Evolutionary conservation across 2,329 filamentous ascomycete genomes (phyloP).

Genomic region (Hymenoscyphus albidus): DNA sequence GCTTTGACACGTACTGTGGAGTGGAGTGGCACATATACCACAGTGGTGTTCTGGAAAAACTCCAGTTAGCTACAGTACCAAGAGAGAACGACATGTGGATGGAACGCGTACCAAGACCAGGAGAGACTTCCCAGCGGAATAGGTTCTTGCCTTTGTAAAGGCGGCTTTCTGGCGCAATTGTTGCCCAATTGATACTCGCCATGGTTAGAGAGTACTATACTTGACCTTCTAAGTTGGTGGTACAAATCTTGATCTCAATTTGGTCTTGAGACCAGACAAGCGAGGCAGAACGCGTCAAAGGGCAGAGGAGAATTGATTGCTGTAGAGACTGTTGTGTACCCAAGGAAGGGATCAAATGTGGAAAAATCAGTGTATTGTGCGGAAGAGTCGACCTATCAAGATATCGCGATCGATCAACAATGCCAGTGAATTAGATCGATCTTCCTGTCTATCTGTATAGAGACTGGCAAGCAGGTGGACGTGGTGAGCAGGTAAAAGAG

Average conservation of each 20-base stretch:
- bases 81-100: neutral
- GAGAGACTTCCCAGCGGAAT: constrained; percentile 34
- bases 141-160: constrained; percentile 30
- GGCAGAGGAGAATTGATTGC: neutral
- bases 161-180: constrained; percentile 26
- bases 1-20: constrained; percentile 26
- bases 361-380: neutral
- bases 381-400: neutral
- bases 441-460: neutral
- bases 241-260: neutral
- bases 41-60: constrained; percentile 33
- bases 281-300: neutral
- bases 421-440: neutral
- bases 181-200: constrained; percentile 30
- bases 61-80: constrained; percentile 14
- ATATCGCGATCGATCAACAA: neutral
- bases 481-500: neutral
- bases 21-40: constrained; percentile 30
- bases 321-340: neutral
- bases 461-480: neutral
- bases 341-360: neutral
- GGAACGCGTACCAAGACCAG: constrained; percentile 29
- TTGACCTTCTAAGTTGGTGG: neutral
- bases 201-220: neutral
- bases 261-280: neutral